phyloP scores from a whole-genome alignment of 2,329 filamentous ascomycete genomes.

The Bimuria novae-zelandiae region DNA sequence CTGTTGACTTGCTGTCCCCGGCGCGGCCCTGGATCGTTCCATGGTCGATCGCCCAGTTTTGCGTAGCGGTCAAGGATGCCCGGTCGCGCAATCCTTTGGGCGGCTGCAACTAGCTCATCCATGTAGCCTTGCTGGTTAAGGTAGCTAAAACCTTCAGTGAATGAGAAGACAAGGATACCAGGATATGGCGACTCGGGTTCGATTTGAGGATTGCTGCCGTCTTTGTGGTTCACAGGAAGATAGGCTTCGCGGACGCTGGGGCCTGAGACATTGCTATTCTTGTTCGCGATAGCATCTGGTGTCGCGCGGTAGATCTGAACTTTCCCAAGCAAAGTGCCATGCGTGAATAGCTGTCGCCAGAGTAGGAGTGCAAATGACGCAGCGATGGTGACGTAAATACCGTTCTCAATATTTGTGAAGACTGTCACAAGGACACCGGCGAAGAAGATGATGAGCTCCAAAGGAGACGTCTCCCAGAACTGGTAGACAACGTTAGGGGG shows the following conservation, averaged over 20 bases:
- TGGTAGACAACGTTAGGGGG: slow-evolving; percentile 89
- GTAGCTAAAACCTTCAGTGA: slow-evolving; percentile 95
- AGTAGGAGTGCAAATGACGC: slow-evolving; percentile 78
- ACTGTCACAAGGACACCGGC: slow-evolving; percentile 88
- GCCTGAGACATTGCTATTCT: slow-evolving; percentile 19
- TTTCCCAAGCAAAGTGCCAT: slow-evolving; percentile 75
- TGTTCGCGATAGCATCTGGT: slow-evolving; percentile 71
- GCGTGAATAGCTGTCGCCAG: slow-evolving; percentile 81
- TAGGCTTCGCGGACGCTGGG: slow-evolving; percentile 33
- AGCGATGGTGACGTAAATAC: slow-evolving; percentile 84
- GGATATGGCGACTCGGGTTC: slow-evolving; percentile 82
- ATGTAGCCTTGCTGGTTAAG: slow-evolving; percentile 90
- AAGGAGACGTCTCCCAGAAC: slow-evolving; percentile 90
- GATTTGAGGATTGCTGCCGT: slow-evolving; percentile 87
- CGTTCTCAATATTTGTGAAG: slow-evolving; percentile 86
- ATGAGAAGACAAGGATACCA: slow-evolving; percentile 94
- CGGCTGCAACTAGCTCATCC: slow-evolving; percentile 62
- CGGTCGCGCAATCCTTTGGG: slow-evolving; percentile 69
- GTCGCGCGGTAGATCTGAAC: slow-evolving; percentile 84
- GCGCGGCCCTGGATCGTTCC: slow-evolving; percentile 88
- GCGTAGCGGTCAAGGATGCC: slow-evolving; percentile 71
- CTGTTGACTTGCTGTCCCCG: slow-evolving; percentile 55
- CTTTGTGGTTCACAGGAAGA: slow-evolving; percentile 80
- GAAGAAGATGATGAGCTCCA: slow-evolving; percentile 93
- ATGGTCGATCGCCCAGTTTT: slow-evolving; percentile 73